Base-by-base conservation (phyloP, 495 filamentous ascomycete species). In the Diplogelasinospora grovesii region DNA sequence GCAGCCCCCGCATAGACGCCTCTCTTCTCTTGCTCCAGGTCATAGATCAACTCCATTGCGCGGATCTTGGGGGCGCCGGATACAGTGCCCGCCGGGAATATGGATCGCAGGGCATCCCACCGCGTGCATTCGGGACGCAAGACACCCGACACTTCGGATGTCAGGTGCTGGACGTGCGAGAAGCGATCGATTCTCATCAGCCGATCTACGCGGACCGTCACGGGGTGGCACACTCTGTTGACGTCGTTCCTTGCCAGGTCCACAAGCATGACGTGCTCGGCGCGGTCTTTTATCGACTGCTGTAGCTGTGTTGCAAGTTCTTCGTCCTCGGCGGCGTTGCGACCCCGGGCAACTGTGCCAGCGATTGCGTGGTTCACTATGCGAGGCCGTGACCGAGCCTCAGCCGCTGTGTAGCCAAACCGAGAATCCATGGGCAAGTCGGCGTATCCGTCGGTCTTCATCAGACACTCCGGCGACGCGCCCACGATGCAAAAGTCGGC, bases 181-280 rank as follows among this genome's bases (percentile, higher is more conserved):
- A 98, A 98, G 40, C 82, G 81, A 65, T 98, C 88, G 34, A 98
- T 89, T 2, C 89, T 84, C 92, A 97, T 97, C 35, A 98, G 68
- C 3, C 84, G 73, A 63, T 98, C 92, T 6, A 96, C 90, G 31
- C 81, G 77, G 7, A 89, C 94, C 9, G 86, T 85, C 9, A 77
- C 68, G 2, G 92, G 92, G 62, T 96, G 89, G 66, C 89, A 95
- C 10, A 98, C 85, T 8, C 92, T 82, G 64, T 96, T 98, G 41
- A 98, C 75, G 57, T 98, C 92, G 68, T 98, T 98, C 35, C 92
- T 78, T 5, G 92, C 92, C 14, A 98, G 71, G 57, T 98, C 92
- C n/a, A 98, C 92, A 28, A 98, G 73, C 92, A 98, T 98, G 53
- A 98, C 92, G 66, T 96, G 92, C 64, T 97, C 92, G 30, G 92